Base-by-base conservation (phyloP, 2,329 filamentous ascomycete species). In the Sporothrix pseudoabietina region DNA sequence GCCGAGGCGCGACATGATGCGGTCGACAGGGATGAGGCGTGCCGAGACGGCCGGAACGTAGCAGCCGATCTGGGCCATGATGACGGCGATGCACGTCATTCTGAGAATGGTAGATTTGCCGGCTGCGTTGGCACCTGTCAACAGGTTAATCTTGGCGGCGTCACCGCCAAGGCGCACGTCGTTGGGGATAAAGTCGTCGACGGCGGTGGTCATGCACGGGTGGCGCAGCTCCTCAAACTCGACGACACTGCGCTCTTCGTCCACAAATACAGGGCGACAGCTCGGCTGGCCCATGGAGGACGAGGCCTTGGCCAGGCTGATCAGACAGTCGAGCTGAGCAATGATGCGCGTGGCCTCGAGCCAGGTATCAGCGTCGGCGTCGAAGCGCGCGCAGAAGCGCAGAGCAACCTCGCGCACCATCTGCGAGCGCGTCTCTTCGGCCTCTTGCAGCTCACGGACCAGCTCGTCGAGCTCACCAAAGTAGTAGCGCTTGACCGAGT, bases 1-100 rank as follows among this genome's bases (percentile, higher is more conserved):
- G 10, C 96, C 96, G 0, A 99, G 89, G 63, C 96, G 93, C 10
- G 95, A 98, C 96, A 99, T 99, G 85, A 99, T 98, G 72, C 96
- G 93, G 80, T 99, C 96, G 3, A 97, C 90, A 0, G 96, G 95
- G 0, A 95, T 98, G 61, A 99, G 86, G 2, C 87, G 90, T 0
- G 96, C 96, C 3, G 90, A 93, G 22, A 87, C 85, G 74, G 94
- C 94, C 1, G 96, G 96, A 1, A 99, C 89, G 77, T 97, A 92
- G 81, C 95, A 98, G 72, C 96, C 96, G 41, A 99, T 92, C 80
- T 99, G 96, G 0, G 96, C 96, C 89, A 99, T 94, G 78, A 99
- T 98, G 69, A 98, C 95, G 0, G 96, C 96, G 66, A 96, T 90
- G 78, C 96, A 99, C 2, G 95, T 97, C 96, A 98, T 98, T 79